Conservation (phyloP, 345 rosid species). For the Populus davidiana region DNA sequence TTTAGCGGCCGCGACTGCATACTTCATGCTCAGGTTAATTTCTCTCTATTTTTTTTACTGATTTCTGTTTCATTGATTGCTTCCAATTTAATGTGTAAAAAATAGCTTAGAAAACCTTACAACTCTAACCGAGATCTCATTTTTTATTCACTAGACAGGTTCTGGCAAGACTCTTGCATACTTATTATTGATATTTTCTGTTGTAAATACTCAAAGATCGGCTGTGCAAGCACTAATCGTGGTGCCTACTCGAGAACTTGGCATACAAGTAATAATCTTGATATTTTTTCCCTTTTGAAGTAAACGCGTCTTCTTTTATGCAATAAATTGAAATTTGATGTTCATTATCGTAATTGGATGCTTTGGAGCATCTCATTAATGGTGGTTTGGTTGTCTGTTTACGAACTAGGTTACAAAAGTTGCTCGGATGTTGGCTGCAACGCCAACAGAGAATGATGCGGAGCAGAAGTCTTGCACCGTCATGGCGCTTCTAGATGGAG, state of each 20-base stretch:
- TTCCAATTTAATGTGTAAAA: too few relatives aligned
- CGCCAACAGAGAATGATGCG: conserved; percentile 35
- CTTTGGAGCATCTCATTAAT: neutral
- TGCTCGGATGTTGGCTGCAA: conserved; percentile 73
- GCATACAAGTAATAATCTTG: conserved; percentile 65
- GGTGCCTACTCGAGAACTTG: conserved; percentile 93
- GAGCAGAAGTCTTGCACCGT: conserved; percentile 59
- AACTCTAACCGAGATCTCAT: conserved; percentile 13
- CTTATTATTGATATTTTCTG: conserved; percentile 61
- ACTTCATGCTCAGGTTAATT: conserved; percentile 82
- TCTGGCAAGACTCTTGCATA: conserved; percentile 93
- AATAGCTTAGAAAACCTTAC: neutral
- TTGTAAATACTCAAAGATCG: conserved; percentile 57
- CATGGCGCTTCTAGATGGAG: conserved; percentile 92
- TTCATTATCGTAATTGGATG: neutral
- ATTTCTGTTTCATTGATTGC: neutral
- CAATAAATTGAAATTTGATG: neutral
- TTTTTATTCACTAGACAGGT: conserved; percentile 67
- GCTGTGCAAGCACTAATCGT: conserved; percentile 82
- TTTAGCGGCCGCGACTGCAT: conserved; percentile 70
- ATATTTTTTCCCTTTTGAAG: neutral
- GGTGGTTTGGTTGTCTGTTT: conserved; percentile 13
- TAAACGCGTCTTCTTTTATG: neutral
- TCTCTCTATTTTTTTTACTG: neutral
- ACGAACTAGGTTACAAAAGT: conserved; percentile 65